Percentiles rank a stretch among this genome's conserved stretches.
phyloP scores from a whole-genome alignment of 2,329 filamentous ascomycete species.

The Aspergillus intermedius region DNA sequence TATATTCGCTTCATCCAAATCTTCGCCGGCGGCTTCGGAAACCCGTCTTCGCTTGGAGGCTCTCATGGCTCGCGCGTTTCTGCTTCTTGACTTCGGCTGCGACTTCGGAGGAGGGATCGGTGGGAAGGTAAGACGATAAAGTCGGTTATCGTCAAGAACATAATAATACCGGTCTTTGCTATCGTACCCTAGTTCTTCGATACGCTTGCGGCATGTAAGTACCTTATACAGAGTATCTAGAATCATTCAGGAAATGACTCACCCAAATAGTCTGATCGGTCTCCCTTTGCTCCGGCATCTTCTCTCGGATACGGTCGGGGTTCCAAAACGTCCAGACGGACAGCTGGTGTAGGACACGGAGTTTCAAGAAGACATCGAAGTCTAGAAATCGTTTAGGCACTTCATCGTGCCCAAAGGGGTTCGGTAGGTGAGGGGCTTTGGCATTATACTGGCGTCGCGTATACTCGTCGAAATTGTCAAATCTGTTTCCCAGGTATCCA shows the following conservation, averaged over 20 bases:
- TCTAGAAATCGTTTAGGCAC: slow-evolving; percentile 66
- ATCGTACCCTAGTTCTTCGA: slow-evolving; percentile 65
- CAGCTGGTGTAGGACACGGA: slow-evolving; percentile 74
- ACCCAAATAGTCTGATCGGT: slow-evolving; percentile 80
- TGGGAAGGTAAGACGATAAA: slow-evolving; percentile 82
- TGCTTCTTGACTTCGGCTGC: slow-evolving; percentile 59
- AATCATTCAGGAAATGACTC: slow-evolving; percentile 25
- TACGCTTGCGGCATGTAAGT: slow-evolving; percentile 32
- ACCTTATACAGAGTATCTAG: not conserved
- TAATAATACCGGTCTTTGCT: slow-evolving; percentile 79
- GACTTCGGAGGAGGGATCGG: slow-evolving; percentile 52
- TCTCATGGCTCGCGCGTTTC: slow-evolving; percentile 58
- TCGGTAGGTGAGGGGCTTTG: slow-evolving; percentile 65
- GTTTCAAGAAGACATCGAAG: slow-evolving; percentile 76
- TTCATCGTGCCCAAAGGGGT: slow-evolving; percentile 79
- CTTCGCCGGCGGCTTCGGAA: slow-evolving; percentile 33
- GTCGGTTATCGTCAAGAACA: slow-evolving; percentile 84
- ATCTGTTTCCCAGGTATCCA: slow-evolving; percentile 43
- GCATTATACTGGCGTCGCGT: slow-evolving; percentile 78
- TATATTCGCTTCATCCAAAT: slow-evolving; percentile 40
- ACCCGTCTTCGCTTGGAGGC: slow-evolving; percentile 65
- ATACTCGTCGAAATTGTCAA: slow-evolving; percentile 88
- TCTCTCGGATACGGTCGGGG: slow-evolving; percentile 77
- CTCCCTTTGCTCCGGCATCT: slow-evolving; percentile 76
- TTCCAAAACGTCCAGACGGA: slow-evolving; percentile 85